Evolutionary conservation across 371 early-diverging fungal genomes (phyloP), one percentile per base, ranked within the genome.

Genomic region (Batrachochytrium dendrobatidis): DNA sequence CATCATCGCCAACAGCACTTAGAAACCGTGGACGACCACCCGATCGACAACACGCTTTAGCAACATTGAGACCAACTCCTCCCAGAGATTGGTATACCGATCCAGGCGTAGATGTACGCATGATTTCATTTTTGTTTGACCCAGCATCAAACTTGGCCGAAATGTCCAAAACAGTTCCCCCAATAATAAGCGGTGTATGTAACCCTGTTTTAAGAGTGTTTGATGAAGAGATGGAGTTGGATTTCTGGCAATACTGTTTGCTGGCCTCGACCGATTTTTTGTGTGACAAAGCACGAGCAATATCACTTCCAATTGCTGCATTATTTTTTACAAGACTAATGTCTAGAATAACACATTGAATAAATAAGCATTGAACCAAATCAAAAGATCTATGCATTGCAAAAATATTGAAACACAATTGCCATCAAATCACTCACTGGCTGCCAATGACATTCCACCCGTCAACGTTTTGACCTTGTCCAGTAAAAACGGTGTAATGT

Each of bases 251-350:
- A 20, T 39, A 20, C 39, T 39, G 39, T 39, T 39, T 20, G 15
- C 50, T 7, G 24, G 10, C 12, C 24, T 10, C 10, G 17, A 15
- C 10, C n/a, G n/a, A n/a, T n/a, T n/a, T n/a, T n/a, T n/a, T n/a
- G 24, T 34, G 55, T 35, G 66, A 56, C 53, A 79, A 43, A 1
- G 35, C 35, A 0, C 81, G 72, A 0, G 94, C 92, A 56, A 95
- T 88, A 53, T 76, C 73, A 39, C 83, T 83, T 12, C 92, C 95
- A 22, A 92, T 76, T 12, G 62, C 64, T 0, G 94, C 96, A 70
- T 95, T 94, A 68, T 95, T 92, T 68, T 90, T 88, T 26, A 94
- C 84, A 8, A 95, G 72, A 0, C 88, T 88, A 64, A 94, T 88
- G 68, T 95, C 86, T 87, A 39, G 25, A 22, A 53, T 25, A 17